phyloP scores from a whole-genome alignment of 805 yeast species.

The Yarrowia phangngaensis region DNA sequence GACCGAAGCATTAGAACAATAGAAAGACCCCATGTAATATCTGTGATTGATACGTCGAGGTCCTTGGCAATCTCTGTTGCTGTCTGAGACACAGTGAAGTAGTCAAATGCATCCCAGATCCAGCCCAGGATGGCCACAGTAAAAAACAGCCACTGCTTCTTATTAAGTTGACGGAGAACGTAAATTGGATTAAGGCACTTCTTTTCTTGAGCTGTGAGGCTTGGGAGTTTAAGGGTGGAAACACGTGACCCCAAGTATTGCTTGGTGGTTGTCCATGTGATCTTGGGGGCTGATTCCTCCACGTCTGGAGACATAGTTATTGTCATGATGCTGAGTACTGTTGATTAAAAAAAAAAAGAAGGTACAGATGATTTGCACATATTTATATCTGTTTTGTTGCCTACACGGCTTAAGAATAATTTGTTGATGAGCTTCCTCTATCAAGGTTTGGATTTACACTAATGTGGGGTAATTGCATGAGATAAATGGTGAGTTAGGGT shows the following conservation, averaged over 20 bases:
- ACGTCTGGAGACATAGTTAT: conserved; percentile 21
- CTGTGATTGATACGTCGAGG: conserved; percentile 46
- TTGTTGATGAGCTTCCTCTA: no score
- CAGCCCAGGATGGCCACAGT: conserved; percentile 59
- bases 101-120: conserved; percentile 72
- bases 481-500: no score
- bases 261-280: conserved; percentile 32
- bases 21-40: conserved; percentile 70
- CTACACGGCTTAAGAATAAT: no score
- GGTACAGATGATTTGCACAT: no score
- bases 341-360: neutral
- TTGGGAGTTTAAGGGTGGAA: conserved; percentile 37
- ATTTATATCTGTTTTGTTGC: no score
- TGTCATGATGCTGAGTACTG: conserved; percentile 1
- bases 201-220: conserved; percentile 29
- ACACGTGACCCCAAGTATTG: conserved; percentile 38
- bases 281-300: conserved; percentile 30
- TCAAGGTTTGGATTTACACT: no score
- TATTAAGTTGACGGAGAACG: conserved; percentile 47
- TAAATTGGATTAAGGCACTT: conserved; percentile 57
- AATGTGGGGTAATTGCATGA: no score
- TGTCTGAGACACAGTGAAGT: conserved; percentile 58
- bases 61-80: conserved; percentile 50
- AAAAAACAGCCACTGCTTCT: conserved; percentile 59
- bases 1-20: conserved; percentile 68